phyloP scores from a whole-genome alignment of 2,329 filamentous ascomycete species.

The Chaetomiaceae sp. region DNA sequence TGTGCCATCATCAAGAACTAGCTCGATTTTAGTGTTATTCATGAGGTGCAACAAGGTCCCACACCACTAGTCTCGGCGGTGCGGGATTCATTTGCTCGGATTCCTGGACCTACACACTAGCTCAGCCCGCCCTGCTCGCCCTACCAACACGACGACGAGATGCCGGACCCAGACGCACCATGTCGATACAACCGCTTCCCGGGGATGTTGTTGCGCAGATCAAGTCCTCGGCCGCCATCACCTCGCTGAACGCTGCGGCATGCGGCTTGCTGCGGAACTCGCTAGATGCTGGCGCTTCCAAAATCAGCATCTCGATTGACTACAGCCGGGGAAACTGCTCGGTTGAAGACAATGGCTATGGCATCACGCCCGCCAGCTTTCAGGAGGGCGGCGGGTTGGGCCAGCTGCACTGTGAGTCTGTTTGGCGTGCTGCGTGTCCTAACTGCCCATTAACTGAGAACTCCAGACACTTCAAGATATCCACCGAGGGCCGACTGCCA shows the following conservation, averaged over 20 bases:
- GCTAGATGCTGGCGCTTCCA: constrained; percentile 69
- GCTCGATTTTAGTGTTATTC: too few relatives aligned
- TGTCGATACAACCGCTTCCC: constrained; percentile 65
- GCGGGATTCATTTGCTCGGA: too few relatives aligned
- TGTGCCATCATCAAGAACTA: too few relatives aligned
- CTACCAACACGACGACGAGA: constrained; percentile 9
- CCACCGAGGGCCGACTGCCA: constrained; percentile 42
- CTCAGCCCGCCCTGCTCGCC: too few relatives aligned
- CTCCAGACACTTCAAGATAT: constrained; percentile 73
- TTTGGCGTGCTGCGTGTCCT: background rate
- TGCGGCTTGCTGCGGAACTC: constrained; percentile 74
- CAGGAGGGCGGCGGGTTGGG: constrained; percentile 61
- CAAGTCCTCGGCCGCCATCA: constrained; percentile 76
- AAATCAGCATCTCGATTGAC: constrained; percentile 65
- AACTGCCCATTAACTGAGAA: background rate
- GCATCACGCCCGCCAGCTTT: constrained; percentile 72
- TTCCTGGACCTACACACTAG: too few relatives aligned
- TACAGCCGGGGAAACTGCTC: constrained; percentile 68
- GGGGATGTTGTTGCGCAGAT: constrained; percentile 68
- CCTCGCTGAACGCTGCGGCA: constrained; percentile 64
- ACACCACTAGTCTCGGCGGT: too few relatives aligned
- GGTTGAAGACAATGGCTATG: constrained; percentile 78
- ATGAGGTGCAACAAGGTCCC: too few relatives aligned
- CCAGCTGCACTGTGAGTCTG: constrained; percentile 60
- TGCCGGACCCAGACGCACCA: constrained; percentile 28